Base-by-base conservation (phyloP, 495 filamentous ascomycete species). In the Parmelia sp. region DNA sequence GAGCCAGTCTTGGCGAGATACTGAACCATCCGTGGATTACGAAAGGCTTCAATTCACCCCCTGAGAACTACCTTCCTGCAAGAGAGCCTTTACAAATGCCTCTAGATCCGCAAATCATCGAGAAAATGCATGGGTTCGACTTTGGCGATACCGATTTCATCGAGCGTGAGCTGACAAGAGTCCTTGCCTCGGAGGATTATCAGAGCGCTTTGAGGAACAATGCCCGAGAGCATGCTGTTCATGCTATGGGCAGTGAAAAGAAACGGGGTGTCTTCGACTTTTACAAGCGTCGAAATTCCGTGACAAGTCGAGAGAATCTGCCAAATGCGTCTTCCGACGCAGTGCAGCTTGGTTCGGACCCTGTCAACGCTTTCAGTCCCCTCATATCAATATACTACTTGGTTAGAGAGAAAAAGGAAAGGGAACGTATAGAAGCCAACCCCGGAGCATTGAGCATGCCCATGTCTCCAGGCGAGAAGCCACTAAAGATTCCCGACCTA, bases 1-100 rank as follows among this genome's bases (percentile, higher is more conserved):
- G 94, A 64, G 91, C 93, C 29, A 91, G 84, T 60, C 83, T 99
- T 71, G 78, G 83, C 57, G 94, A 99, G 75, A 96, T 99, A 68
- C 90, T 97, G 85, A 90, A 83, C 68, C 95, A 99, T 72, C 91
- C 94, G 6, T 99, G 94, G 94, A 91, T 97, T 82, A 88, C 88
- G 57, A 99, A 99, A 76, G 92, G 92, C 25, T 97, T 91, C 73
- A 86, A 79, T 66, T 81, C 80, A 7, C 85, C 91, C 44, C 93
- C 93, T 23, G 94, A 99, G 57, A 99, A 97, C 69, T 88, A 88
- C 65, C 82, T 99, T 2, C 91, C 93, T 17, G 74, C 78, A 47
- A 87, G 94, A 36, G 92, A 97, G 67, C 91, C 94, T 39, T 71
- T 99, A 35, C 83, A 88, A 51, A 78, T 96, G 33, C 91, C 95